Conservation (phyloP, 768 basidiomycete species). For the Lactarius tabidus region DNA sequence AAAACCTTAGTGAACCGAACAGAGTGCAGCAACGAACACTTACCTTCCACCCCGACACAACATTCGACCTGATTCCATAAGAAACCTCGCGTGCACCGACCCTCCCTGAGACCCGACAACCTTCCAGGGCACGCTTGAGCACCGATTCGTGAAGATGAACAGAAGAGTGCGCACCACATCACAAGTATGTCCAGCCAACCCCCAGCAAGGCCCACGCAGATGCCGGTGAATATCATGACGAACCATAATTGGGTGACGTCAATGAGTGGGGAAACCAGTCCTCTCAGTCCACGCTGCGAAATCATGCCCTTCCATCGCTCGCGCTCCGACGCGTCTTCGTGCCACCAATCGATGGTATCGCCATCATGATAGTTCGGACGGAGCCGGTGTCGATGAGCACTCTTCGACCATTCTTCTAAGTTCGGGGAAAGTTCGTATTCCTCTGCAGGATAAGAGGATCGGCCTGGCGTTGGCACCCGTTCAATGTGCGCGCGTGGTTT, state of each 20-base stretch:
- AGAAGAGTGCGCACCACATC: conserved; percentile 49
- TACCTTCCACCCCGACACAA: conserved; percentile 59
- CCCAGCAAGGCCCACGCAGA: conserved; percentile 64
- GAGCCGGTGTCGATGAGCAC: conserved; percentile 20
- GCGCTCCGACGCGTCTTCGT: conserved; percentile 60
- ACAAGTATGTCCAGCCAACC: conserved; percentile 73
- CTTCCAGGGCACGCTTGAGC: conserved; percentile 33
- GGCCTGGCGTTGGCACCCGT: neutral
- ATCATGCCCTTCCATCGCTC: conserved; percentile 48
- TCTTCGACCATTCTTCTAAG: conserved; percentile 23
- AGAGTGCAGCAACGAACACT: conserved; percentile 27
- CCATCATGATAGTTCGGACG: conserved; percentile 48
- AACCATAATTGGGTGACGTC: conserved; percentile 63
- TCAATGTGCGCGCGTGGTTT: neutral
- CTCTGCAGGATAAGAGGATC: conserved; percentile 2
- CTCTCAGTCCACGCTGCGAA: conserved; percentile 51
- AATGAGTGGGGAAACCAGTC: conserved; percentile 49
- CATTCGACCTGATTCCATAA: conserved; percentile 71
- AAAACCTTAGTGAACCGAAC: conserved; percentile 9
- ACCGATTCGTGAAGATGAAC: neutral
- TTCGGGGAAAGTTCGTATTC: conserved; percentile 23
- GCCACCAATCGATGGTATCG: conserved; percentile 64
- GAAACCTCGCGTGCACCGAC: conserved; percentile 62
- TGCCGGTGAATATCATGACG: conserved; percentile 60
- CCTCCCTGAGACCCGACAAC: conserved; percentile 67